phyloP scores from a whole-genome alignment of 2,329 filamentous ascomycete genomes.

The Pezicula rhizophila region DNA sequence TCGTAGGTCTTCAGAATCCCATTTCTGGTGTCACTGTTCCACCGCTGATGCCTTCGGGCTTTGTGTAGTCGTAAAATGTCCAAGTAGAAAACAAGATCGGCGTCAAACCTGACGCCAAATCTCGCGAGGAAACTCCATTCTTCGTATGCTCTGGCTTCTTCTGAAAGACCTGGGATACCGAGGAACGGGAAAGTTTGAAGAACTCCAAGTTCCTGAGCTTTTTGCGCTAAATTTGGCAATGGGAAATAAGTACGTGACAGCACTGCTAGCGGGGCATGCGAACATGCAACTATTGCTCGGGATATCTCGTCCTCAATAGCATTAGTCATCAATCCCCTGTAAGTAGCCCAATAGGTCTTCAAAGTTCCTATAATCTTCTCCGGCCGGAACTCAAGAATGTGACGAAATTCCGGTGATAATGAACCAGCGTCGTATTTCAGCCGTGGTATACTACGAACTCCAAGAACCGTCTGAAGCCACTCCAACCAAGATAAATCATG shows the following conservation, averaged over 20 bases:
- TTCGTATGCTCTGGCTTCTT: neutral
- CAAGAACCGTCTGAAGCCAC: conserved; percentile 9
- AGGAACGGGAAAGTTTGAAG: conserved; percentile 10
- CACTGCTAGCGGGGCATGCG: neutral
- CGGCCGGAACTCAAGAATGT: conserved; percentile 12
- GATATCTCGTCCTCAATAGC: conserved; percentile 5
- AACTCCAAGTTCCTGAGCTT: conserved; percentile 8
- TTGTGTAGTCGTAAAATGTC: conserved; percentile 8
- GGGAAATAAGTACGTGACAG: conserved; percentile 7
- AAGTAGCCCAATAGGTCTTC: conserved; percentile 9
- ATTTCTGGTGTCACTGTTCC: conserved; percentile 2
- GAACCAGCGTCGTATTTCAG: conserved; percentile 11
- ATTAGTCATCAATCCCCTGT: conserved; percentile 2
- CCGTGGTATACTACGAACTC: conserved; percentile 6
- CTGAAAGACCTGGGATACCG: neutral
- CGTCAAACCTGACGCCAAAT: conserved; percentile 11
- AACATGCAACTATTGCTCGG: conserved; percentile 5
- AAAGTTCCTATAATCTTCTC: conserved; percentile 11
- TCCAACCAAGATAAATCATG: conserved; percentile 8
- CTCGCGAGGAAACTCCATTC: conserved; percentile 14
- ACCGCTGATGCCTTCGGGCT: neutral
- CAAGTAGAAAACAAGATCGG: conserved; percentile 9
- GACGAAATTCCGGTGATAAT: conserved; percentile 13
- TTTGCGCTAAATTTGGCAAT: neutral
- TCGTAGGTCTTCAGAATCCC: conserved; percentile 13